phyloP scores from a whole-genome alignment of 1,139 yeast species.

The Yarrowia galli region DNA sequence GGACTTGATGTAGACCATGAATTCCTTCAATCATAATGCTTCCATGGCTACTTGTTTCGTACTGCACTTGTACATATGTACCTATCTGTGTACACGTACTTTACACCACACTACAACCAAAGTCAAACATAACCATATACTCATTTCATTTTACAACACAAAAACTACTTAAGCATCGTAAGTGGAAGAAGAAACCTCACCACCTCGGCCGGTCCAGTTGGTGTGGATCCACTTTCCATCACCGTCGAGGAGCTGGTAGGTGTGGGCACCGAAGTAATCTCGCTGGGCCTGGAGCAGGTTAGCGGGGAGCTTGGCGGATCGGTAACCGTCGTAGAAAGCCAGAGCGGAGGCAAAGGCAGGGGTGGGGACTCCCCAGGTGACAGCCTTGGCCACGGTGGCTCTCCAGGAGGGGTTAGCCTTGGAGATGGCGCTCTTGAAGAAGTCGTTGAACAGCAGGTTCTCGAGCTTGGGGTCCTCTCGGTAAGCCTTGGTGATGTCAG shows the following conservation, averaged over 20 bases:
- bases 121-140: slow-evolving; percentile 1
- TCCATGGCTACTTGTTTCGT: too few relatives aligned
- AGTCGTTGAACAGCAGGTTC: slow-evolving; percentile 93
- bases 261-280: slow-evolving; percentile 99
- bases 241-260: slow-evolving; percentile 91
- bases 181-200: slow-evolving; percentile 93
- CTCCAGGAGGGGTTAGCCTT: slow-evolving; percentile 98
- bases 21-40: too few relatives aligned
- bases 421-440: slow-evolving; percentile 88
- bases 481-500: slow-evolving; percentile 96
- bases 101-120: background rate
- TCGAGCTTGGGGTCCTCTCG: slow-evolving; percentile 91
- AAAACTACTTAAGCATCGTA: slow-evolving; percentile 73
- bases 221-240: slow-evolving; percentile 85
- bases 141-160: slow-evolving; percentile 37
- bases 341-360: slow-evolving; percentile 98
- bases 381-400: slow-evolving; percentile 78
- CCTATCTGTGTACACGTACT: background rate
- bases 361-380: slow-evolving; percentile 89
- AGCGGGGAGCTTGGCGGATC: slow-evolving; percentile 95
- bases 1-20: too few relatives aligned
- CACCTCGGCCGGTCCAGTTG: slow-evolving; percentile 99
- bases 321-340: slow-evolving; percentile 98
- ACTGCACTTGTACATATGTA: too few relatives aligned
- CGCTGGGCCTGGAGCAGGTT: slow-evolving; percentile 99